Base-by-base conservation (phyloP, 768 basidiomycete genomes). In the Kwoniella europaea region DNA sequence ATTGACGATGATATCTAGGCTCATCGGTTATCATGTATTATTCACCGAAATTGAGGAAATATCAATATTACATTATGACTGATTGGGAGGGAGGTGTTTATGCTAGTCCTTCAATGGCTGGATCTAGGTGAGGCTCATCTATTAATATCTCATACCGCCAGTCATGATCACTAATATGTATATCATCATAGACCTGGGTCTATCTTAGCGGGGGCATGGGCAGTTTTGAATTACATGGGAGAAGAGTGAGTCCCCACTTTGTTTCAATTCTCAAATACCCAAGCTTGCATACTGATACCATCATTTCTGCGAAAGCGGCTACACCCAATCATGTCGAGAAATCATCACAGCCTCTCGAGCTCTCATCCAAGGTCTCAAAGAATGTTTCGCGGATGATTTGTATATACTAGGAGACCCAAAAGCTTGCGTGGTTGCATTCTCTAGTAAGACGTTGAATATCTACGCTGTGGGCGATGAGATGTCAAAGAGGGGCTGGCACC, bases 21-120 rank as follows among this genome's bases (percentile, higher is more conserved):
- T 63, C 91, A 13, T 97, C 94, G 16, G 93, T 97, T 53, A 90
- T 98, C 77, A 97, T 98, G 94, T 98, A 97, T 84, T 89, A 90
- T 18, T 86, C 90, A 50, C 86, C 90, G 29, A 89, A 90, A 58
- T 86, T 97, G 7, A 88, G 94, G 65, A 85, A 87, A 74, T 88
- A 90, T 79, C 94, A 96, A 81, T 97, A 96, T 85, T 95, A 93
- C 74, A 87, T 95, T 55, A 89, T 89, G 73, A 88, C 93, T 3
- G 83, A 86, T 57, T 97, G 94, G 94, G 85, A 89, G 20, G 92
- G 91, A 88, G 76, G 63, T 52, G 89, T 97, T 18, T 99, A 97
- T 79, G 93, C 88, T 16, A 93, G 92, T 76, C 93, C 94, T 2
- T 90, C 91, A 74, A 85, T 97, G 76, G 91, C 94, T 60, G 94